phyloP scores from a whole-genome alignment of 371 early-diverging fungal genomes.

The Entomophthora muscae region DNA sequence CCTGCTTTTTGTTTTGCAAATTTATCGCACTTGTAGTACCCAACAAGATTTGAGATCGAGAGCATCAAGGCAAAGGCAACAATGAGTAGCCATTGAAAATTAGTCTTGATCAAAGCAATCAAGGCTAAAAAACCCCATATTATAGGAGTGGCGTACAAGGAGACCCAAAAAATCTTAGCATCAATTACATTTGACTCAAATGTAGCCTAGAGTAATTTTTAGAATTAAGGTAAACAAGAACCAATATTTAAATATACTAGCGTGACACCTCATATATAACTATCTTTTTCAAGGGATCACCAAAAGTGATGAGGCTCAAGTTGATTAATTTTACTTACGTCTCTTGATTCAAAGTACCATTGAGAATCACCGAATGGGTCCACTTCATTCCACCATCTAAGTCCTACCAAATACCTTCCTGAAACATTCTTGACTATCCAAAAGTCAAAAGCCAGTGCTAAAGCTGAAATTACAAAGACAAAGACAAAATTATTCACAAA shows the following conservation, averaged over 20 bases:
- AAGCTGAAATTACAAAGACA: conserved; percentile 76
- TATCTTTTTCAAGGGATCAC: no score
- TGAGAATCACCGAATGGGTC: conserved; percentile 75
- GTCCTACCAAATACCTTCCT: conserved; percentile 83
- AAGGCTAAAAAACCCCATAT: conserved; percentile 75
- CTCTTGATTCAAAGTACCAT: conserved; percentile 90
- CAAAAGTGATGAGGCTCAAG: no score
- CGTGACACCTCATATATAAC: no score
- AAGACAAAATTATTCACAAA: conserved; percentile 71
- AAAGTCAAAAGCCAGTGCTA: conserved; percentile 88
- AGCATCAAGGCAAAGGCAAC: conserved; percentile 66
- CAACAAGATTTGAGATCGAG: conserved; percentile 77
- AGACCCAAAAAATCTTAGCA: conserved; percentile 78
- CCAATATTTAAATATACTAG: neutral
- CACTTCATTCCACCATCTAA: conserved; percentile 97
- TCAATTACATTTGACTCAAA: conserved; percentile 64
- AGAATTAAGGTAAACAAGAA: no score
- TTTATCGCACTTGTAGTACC: conserved; percentile 91
- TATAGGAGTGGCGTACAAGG: conserved; percentile 68
- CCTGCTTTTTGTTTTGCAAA: conserved; percentile 25
- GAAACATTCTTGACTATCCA: conserved; percentile 98
- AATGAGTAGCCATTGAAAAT: conserved; percentile 63
- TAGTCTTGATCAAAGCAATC: conserved; percentile 42
- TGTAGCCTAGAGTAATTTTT: conserved; percentile 28
- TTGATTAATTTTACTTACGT: conserved; percentile 28